Base-by-base conservation (phyloP, 2,329 filamentous ascomycete genomes). In the Podosphaera leucotricha region DNA sequence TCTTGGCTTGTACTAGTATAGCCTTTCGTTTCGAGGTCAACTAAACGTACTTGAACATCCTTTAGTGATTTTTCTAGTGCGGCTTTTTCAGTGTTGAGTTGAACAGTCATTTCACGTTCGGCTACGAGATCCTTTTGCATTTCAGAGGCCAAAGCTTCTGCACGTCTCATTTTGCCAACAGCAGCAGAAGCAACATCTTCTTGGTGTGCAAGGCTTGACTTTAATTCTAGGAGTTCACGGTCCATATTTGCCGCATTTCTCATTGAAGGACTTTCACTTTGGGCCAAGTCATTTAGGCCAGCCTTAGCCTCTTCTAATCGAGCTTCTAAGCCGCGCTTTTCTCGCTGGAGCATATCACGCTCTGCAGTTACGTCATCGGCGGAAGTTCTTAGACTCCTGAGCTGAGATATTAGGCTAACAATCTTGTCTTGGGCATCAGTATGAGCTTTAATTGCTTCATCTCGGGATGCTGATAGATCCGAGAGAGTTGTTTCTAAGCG, bases 11-110 rank as follows among this genome's bases (percentile, higher is more conserved):
- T 82, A 51, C 79, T 92, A 18, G 86, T 90, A 63, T 92, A 95
- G 44, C 86, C 85, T 66, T 95, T 95, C 38, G 90, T 95, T 64
- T 98, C 87, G 7, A 95, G 69, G 58, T 95, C 90, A 43, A 98
- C 79, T 45, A 92, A 74, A 56, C 77, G 77, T 44, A 95, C 72
- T 61, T 95, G 87, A 21, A 87, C 69, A 60, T 98, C 87, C 60
- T 86, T 93, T 43, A 92, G 67, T 44, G 72, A 75, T 66, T 93
- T 94, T 64, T 95, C 90, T 37, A 98, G 66, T 0, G 71, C 71
- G 2, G 81, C 82, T 64, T 94, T 95, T 52, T 93, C 83, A 59
- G 86, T 86, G 60, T 90, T 83, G 45, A 95, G 67, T 52, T 80
- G 74, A 4, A 79, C 75, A 53, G 77, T 85, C 28, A 72, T 71